A percentile compares a stretch with the other conserved stretches of the same genome.
Conservation (phyloP, 441 rosid species). For the Erodium trifolium region DNA sequence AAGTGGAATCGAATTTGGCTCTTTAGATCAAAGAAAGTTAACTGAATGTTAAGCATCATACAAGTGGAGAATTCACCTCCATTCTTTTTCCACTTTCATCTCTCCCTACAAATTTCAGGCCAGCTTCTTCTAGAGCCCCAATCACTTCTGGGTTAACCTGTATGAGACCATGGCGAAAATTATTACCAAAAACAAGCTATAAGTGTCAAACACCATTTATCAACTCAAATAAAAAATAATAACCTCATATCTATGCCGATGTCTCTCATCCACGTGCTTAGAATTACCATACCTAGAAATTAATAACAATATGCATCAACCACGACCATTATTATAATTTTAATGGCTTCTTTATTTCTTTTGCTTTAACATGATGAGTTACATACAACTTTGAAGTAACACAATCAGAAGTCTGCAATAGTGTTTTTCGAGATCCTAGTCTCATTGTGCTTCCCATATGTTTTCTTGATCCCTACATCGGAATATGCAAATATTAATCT, state of each 20-base stretch:
- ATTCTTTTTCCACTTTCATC: slow-evolving; percentile 58
- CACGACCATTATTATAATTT: background rate
- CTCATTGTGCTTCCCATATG: slow-evolving; percentile 88
- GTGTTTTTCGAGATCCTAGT: slow-evolving; percentile 63
- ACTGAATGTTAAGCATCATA: background rate
- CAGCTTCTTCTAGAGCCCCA: slow-evolving; percentile 52
- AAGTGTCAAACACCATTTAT: slow-evolving; percentile 1
- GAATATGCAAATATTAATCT: slow-evolving; percentile 10
- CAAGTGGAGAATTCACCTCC: slow-evolving; percentile 40
- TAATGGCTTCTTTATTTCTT: slow-evolving; percentile 7
- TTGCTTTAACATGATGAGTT: slow-evolving; percentile 8
- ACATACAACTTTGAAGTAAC: slow-evolving; percentile 49
- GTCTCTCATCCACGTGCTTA: slow-evolving; percentile 47
- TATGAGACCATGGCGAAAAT: slow-evolving; percentile 10
- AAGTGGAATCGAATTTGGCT: slow-evolving; percentile 7
- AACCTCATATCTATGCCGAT: slow-evolving; percentile 66
- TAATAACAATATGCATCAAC: background rate
- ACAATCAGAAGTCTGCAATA: slow-evolving; percentile 46
- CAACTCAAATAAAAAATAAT: slow-evolving; percentile 13
- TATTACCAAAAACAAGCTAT: background rate
- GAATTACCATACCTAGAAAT: slow-evolving; percentile 36
- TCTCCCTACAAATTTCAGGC: slow-evolving; percentile 59
- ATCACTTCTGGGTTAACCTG: slow-evolving; percentile 66
- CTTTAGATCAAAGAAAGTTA: background rate
- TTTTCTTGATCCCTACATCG: slow-evolving; percentile 56